A percentile compares a stretch with the other conserved stretches of the same genome.
These are phyloP conservation scores for Xylaria sp. DNA, from an alignment of 2,329 filamentous ascomycete species.

Conservation along the genomic window DNA sequence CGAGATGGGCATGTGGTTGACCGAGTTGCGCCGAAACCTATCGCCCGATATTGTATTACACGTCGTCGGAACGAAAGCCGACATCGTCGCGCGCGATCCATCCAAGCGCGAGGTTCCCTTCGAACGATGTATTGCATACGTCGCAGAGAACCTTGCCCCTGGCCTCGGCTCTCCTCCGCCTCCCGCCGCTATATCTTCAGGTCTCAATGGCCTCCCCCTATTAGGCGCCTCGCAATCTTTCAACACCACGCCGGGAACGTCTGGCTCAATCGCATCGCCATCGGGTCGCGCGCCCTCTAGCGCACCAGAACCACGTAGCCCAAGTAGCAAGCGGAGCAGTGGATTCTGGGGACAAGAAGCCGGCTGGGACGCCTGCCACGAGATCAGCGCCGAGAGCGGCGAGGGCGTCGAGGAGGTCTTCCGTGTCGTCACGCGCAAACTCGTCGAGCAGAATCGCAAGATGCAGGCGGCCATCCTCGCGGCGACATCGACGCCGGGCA, in stretches of 20 bases:
- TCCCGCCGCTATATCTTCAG: conserved; percentile 49
- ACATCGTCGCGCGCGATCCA: conserved; percentile 83
- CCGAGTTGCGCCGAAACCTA: conserved; percentile 75
- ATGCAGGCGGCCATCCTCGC: conserved; percentile 54
- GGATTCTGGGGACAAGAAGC: conserved; percentile 89
- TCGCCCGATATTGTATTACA: conserved; percentile 77
- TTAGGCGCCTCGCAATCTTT: conserved; percentile 29
- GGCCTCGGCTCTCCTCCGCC: conserved; percentile 62
- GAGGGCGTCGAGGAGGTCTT: conserved; percentile 98
- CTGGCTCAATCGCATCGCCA: conserved; percentile 22
- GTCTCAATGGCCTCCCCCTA: conserved; percentile 24
- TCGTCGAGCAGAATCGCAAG: conserved; percentile 60
- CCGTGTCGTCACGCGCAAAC: conserved; percentile 59
- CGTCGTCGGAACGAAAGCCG: conserved; percentile 90
- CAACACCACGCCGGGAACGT: conserved; percentile 17
- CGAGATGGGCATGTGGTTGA: conserved; percentile 90
- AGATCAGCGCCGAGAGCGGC: conserved; percentile 88
- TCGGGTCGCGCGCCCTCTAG: conserved; percentile 35
- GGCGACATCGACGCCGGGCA: conserved; percentile 48
- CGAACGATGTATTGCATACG: conserved; percentile 91
- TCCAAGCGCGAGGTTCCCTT: conserved; percentile 78
- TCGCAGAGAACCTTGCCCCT: conserved; percentile 83
- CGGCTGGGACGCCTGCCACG: conserved; percentile 95
- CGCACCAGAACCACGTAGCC: conserved; percentile 49
- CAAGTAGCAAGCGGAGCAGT: conserved; percentile 60